These are phyloP conservation scores for Monosporozyma yasuniensis DNA, from an alignment of 805 yeast species.

Conservation along the genomic window DNA sequence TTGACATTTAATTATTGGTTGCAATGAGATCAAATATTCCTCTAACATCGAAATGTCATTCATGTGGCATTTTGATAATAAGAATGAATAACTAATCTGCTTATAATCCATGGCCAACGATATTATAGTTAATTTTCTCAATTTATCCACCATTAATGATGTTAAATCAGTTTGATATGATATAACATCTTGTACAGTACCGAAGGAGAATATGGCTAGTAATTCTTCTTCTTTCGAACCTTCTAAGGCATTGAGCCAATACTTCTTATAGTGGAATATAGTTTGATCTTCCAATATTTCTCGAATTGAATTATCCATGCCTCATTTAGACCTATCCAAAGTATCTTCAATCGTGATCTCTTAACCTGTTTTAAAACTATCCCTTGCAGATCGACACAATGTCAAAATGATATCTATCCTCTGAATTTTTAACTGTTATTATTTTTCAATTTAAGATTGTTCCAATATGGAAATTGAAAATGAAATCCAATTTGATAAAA, in stretches of 20 bases:
- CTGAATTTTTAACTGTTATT: no score
- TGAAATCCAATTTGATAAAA: neutral
- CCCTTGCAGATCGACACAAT: no score
- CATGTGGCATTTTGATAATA: constrained; percentile 11
- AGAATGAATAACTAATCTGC: constrained; percentile 10
- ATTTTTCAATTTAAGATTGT: no score
- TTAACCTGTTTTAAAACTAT: neutral
- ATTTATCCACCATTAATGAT: constrained; percentile 13
- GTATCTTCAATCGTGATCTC: neutral
- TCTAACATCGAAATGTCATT: constrained; percentile 13
- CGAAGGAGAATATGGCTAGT: constrained; percentile 25
- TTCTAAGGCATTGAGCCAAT: constrained; percentile 15
- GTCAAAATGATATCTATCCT: neutral
- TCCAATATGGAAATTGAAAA: no score
- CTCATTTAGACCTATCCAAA: neutral
- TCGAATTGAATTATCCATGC: neutral
- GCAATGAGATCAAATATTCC: constrained; percentile 15
- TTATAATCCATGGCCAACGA: constrained; percentile 14
- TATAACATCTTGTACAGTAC: constrained; percentile 15
- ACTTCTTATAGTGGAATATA: constrained; percentile 18
- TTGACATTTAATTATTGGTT: constrained; percentile 11
- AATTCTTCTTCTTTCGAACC: constrained; percentile 6
- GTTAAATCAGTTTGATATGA: constrained; percentile 4
- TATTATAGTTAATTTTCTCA: constrained; percentile 18
- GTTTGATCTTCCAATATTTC: constrained; percentile 14